These are phyloP conservation scores for Coffea canephora DNA, from an alignment of 257 asterid genomes.

Conservation along the genomic window DNA sequence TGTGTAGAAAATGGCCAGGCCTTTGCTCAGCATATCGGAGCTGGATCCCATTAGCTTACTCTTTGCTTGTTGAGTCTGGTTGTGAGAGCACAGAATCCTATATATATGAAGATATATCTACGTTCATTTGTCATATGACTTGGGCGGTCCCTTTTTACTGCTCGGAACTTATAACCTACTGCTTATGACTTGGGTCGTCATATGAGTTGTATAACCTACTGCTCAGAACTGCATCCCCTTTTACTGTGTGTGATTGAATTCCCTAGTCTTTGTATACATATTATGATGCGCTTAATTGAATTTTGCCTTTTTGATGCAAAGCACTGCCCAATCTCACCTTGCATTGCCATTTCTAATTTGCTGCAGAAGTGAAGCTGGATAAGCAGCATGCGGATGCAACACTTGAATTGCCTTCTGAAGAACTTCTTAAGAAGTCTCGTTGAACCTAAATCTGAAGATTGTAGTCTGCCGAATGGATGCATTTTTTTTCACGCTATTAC, in stretches of 20 bases:
- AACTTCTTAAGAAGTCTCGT: constrained; percentile 50
- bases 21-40: neutral
- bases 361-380: constrained; percentile 76
- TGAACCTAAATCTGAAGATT: constrained; percentile 7
- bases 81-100: neutral
- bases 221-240: neutral
- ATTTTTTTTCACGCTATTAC: neutral
- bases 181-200: neutral
- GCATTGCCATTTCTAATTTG: neutral
- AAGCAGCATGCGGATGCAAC: constrained; percentile 82
- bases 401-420: constrained; percentile 83
- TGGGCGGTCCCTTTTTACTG: no score
- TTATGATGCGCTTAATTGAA: neutral
- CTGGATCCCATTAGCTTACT: neutral
- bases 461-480: neutral
- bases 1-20: neutral
- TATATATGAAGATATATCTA: neutral
- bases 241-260: neutral
- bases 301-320: neutral
- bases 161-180: no score
- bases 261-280: neutral
- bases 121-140: no score
- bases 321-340: no score
- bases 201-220: neutral
- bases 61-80: neutral